Evolutionary conservation across 306 rosid genomes (phyloP).

Genomic region (Vigna hirtella): DNA sequence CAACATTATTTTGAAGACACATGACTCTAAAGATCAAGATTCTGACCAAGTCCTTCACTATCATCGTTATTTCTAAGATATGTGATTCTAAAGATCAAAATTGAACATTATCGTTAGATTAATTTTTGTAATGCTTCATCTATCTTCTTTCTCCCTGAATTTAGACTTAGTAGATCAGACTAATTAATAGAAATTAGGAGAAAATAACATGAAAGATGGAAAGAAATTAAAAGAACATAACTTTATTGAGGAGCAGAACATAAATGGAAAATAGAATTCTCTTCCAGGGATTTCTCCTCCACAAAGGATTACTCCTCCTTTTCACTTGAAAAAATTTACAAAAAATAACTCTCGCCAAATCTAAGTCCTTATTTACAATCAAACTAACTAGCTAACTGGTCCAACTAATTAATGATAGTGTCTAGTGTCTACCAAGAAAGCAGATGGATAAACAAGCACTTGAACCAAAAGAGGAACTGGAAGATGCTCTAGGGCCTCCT

Average conservation of each 20-base stretch:
- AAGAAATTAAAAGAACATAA: neutral
- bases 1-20: no score
- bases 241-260: neutral
- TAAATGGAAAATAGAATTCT: neutral
- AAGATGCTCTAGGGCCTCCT: constrained; percentile 60
- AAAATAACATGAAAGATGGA: no score
- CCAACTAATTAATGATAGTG: neutral
- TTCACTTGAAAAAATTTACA: neutral
- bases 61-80: no score
- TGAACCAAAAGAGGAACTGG: constrained; percentile 5
- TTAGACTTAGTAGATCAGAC: no score
- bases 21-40: no score
- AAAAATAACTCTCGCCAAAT: no score
- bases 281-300: neutral
- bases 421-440: constrained; percentile 1
- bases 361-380: neutral
- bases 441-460: neutral
- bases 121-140: no score
- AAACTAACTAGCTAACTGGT: neutral
- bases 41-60: no score
- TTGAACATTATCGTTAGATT: no score
- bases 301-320: neutral
- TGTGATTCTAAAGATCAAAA: no score
- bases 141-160: no score
- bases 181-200: no score